Evolutionary conservation across 192 early-diverging fungal genomes (phyloP).

Genomic region (Coemansia erecta): DNA sequence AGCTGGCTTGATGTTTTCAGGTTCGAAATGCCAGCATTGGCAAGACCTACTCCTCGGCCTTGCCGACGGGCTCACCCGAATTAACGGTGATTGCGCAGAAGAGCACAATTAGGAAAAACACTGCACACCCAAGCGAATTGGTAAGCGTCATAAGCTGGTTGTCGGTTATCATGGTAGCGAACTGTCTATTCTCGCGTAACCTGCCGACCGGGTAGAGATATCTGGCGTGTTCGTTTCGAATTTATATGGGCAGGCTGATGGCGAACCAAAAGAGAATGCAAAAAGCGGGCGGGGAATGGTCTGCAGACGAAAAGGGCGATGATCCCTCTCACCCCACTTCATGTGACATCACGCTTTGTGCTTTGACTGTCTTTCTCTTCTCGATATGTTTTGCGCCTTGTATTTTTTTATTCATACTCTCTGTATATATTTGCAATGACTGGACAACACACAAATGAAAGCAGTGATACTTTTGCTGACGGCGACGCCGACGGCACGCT

Average conservation of each 20-base stretch:
- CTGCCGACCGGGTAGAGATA: background rate
- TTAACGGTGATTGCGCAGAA: constrained; percentile 42
- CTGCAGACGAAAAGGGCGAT: background rate
- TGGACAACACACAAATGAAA: no score
- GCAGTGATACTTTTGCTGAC: background rate
- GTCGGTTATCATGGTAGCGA: constrained; percentile 35
- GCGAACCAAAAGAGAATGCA: constrained; percentile 2
- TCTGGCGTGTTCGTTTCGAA: no score
- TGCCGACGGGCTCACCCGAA: constrained; percentile 9
- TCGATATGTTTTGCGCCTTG: background rate
- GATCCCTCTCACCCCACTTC: no score
- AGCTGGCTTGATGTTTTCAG: background rate
- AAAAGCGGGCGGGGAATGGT: no score
- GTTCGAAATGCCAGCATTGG: background rate
- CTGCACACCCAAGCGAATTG: constrained; percentile 37
- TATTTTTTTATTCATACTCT: constrained; percentile 1
- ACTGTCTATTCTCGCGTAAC: constrained; percentile 6
- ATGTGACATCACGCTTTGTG: no score
- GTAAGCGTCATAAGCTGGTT: constrained; percentile 45
- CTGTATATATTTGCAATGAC: background rate
- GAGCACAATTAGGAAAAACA: constrained; percentile 42
- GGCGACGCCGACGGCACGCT: background rate
- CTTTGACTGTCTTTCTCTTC: no score
- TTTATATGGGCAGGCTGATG: background rate
- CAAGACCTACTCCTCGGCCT: background rate